Evolutionary conservation across 495 filamentous ascomycete species (phyloP).

Genomic region (Bacidia gigantensis): DNA sequence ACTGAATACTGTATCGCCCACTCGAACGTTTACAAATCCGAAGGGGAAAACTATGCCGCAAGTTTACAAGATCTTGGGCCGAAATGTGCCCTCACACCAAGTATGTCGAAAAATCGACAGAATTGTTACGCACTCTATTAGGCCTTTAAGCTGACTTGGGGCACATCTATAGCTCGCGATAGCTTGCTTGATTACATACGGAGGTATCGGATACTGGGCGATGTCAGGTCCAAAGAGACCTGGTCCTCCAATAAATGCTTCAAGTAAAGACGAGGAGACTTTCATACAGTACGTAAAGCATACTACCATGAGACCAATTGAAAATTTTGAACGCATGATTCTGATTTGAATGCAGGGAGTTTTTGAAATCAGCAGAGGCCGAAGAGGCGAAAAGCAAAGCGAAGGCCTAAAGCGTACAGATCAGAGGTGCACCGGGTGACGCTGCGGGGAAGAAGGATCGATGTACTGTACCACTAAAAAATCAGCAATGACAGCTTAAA

Average conservation of each 20-base stretch:
- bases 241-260: conserved; percentile 72
- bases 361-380: conserved; percentile 56
- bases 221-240: conserved; percentile 48
- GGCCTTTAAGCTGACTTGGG: background rate
- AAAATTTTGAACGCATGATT: too few relatives aligned
- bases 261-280: conserved; percentile 83
- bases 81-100: conserved; percentile 82
- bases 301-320: too few relatives aligned
- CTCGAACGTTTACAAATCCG: conserved; percentile 19
- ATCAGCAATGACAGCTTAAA: background rate
- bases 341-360: conserved; percentile 45
- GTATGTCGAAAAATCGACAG: conserved; percentile 41
- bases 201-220: conserved; percentile 40
- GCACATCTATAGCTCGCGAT: conserved; percentile 60
- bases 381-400: conserved; percentile 58
- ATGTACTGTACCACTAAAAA: background rate
- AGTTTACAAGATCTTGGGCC: conserved; percentile 75
- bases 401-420: conserved; percentile 1
- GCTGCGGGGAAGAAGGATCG: background rate
- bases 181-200: conserved; percentile 54
- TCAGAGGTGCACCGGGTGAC: conserved; percentile 32
- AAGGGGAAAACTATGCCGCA: conserved; percentile 20
- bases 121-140: background rate
- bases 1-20: conserved; percentile 21
- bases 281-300: conserved; percentile 94